Evolutionary conservation across 139 green algal species (phyloP), one percentile per base, ranked within the genome.

Genomic region (Coelastrella sp.): DNA sequence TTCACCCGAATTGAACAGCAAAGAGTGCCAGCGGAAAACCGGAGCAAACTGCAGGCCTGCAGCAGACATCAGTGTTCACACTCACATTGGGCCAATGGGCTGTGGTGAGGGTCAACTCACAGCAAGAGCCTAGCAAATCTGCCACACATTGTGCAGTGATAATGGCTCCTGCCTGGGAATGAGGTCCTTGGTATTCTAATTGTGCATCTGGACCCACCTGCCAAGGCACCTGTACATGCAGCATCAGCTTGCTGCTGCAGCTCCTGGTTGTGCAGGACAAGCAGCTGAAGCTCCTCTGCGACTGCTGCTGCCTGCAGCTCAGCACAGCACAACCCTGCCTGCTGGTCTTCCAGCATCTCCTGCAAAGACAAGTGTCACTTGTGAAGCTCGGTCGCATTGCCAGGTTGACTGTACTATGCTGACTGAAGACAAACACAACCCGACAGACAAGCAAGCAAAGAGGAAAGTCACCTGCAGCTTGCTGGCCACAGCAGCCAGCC

Each of bases 21-120:
- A 63, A 10, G 72, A 78, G 10, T 25, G 70, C 92, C 92, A 94
- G 70, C 61, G 75, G 20, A 94, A 84, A 0, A 82, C 66, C 25
- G 35, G 66, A 7, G 86, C 58, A 49, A 89, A 81, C 19, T 80
- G 70, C 27, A 89, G 58, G 25, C 27, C 84, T 89, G 27, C 84
- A 89, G 7, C 8, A 11, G 8, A 79, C 17, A 57, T 25, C 72
- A 78, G 14, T 12, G 12, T 70, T 25, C 15, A 17, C 15, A 76
- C 4, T 10, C 3, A 24, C 68, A 76, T 76, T 5, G 5, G 35
- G 35, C 35, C 35, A 49, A 49, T 49, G 35, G 35, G 35, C 35
- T 1, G 35, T 49, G 35, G 3, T 49, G 1, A 49, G 35, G 35
- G 35, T 49, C 35, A 3, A 49, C 3, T 3, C 1, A 49, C 35